A percentile compares a stretch with the other conserved stretches of the same genome.
These are phyloP conservation scores for Aspergillus aculeatus DNA, from an alignment of 2,329 filamentous ascomycete genomes.

Conservation along the genomic window DNA sequence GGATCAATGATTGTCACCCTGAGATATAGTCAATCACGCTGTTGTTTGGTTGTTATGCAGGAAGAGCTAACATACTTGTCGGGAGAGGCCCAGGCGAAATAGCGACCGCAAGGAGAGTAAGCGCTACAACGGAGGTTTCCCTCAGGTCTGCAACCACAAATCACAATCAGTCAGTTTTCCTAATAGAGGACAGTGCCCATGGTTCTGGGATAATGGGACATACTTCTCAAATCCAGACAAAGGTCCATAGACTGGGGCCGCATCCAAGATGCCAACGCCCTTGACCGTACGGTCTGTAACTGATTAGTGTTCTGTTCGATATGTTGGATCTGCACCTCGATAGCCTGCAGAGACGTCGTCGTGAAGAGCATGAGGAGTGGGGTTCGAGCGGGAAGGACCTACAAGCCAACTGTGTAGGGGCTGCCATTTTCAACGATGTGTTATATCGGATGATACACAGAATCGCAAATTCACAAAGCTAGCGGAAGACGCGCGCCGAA, in stretches of 20 bases:
- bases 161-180: slow-evolving; percentile 9
- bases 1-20: slow-evolving; percentile 83
- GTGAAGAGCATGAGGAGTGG: background rate
- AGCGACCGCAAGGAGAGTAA: slow-evolving; percentile 94
- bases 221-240: slow-evolving; percentile 73
- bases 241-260: slow-evolving; percentile 80
- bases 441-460: slow-evolving; percentile 9
- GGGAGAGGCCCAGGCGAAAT: slow-evolving; percentile 90
- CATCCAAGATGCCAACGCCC: slow-evolving; percentile 90
- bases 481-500: slow-evolving; percentile 7
- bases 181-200: background rate
- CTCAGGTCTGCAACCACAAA: slow-evolving; percentile 64
- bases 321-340: background rate
- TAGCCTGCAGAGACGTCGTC: background rate
- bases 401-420: slow-evolving; percentile 90
- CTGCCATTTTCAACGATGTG: slow-evolving; percentile 62
- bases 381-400: slow-evolving; percentile 32
- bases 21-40: slow-evolving; percentile 12
- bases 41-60: background rate
- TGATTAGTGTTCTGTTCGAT: slow-evolving; percentile 16
- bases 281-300: slow-evolving; percentile 83
- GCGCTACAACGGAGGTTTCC: slow-evolving; percentile 91
- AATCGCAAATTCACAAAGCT: slow-evolving; percentile 6
- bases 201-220: background rate
- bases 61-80: slow-evolving; percentile 56